Evolutionary conservation across 768 basidiomycete species (phyloP).

Genomic region (Hygrophorus russula): DNA sequence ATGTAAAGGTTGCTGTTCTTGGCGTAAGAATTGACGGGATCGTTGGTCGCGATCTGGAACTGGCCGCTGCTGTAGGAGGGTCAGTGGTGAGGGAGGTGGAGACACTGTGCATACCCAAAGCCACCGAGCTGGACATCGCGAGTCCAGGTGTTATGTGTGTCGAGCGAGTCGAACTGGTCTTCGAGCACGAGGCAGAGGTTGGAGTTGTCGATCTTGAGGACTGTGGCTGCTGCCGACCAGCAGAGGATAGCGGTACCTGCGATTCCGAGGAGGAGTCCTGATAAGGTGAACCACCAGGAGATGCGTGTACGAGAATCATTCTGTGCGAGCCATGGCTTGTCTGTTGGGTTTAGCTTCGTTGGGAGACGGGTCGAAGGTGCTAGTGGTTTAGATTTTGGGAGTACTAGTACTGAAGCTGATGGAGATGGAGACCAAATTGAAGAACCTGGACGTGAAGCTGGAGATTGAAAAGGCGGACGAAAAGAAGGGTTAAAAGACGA

Average conservation of each 20-base stretch:
- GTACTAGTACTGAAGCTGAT: conserved; percentile 14
- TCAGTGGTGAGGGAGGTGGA: conserved; percentile 1
- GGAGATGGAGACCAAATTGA: conserved; percentile 46
- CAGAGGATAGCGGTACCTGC: conserved; percentile 39
- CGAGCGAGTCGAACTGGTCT: conserved; percentile 43
- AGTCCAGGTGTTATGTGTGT: conserved; percentile 32
- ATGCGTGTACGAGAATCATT: conserved; percentile 21
- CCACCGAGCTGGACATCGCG: conserved; percentile 66
- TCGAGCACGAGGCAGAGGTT: conserved; percentile 50
- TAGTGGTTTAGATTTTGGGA: conserved; percentile 25
- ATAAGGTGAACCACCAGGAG: conserved; percentile 38
- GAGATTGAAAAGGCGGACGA: conserved; percentile 60
- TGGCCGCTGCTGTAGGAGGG: conserved; percentile 40
- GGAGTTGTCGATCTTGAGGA: conserved; percentile 23
- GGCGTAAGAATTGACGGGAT: conserved; percentile 53
- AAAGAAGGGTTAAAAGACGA: conserved; percentile 27
- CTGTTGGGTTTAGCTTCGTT: conserved; percentile 35
- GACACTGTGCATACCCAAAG: conserved; percentile 39
- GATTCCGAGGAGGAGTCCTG: conserved; percentile 42
- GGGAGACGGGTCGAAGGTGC: conserved; percentile 38
- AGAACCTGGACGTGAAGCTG: conserved; percentile 53
- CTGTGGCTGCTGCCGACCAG: conserved; percentile 35
- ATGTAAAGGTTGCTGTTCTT: conserved; percentile 65
- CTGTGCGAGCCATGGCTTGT: conserved; percentile 53
- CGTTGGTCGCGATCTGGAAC: conserved; percentile 69